phyloP scores from a whole-genome alignment of 1,139 yeast species.

The Suhomyces yuchorum region DNA sequence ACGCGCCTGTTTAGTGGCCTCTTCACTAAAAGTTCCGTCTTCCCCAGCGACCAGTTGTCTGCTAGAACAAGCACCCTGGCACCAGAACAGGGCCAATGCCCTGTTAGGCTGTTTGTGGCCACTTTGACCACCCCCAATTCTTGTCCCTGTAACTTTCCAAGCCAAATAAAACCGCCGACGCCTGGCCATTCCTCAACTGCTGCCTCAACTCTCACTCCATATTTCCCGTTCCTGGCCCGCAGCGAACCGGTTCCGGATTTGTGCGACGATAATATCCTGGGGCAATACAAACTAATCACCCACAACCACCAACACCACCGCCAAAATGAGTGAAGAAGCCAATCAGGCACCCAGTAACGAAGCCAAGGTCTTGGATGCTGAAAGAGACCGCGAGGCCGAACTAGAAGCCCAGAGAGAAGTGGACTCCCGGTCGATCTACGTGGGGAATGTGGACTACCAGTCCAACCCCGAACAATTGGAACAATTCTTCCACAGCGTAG shows the following conservation, averaged over 20 bases:
- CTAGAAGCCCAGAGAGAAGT: slow-evolving; percentile 36
- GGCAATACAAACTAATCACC: neutral
- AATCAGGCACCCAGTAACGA: slow-evolving; percentile 2
- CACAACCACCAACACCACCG: neutral
- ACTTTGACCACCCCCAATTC: no score
- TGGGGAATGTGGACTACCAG: slow-evolving; percentile 47
- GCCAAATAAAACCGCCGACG: no score
- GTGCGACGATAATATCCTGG: neutral
- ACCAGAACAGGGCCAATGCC: no score
- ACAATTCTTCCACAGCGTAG: slow-evolving; percentile 36
- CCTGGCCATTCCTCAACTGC: no score
- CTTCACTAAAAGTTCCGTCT: neutral
- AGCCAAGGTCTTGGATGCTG: slow-evolving; percentile 16
- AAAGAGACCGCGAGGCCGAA: slow-evolving; percentile 32
- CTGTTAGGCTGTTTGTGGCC: no score
- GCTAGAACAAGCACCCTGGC: no score
- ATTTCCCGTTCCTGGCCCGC: neutral
- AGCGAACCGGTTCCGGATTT: slow-evolving; percentile 1
- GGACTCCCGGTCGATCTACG: slow-evolving; percentile 43
- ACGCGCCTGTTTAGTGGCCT: neutral
- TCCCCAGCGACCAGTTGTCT: no score
- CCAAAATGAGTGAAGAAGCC: slow-evolving; percentile 6
- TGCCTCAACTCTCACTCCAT: slow-evolving; percentile 5
- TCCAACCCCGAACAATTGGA: slow-evolving; percentile 48
- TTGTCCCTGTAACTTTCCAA: no score